These are phyloP conservation scores for Salix koriyanagi DNA, from an alignment of 345 rosid genomes.

Conservation along the genomic window DNA sequence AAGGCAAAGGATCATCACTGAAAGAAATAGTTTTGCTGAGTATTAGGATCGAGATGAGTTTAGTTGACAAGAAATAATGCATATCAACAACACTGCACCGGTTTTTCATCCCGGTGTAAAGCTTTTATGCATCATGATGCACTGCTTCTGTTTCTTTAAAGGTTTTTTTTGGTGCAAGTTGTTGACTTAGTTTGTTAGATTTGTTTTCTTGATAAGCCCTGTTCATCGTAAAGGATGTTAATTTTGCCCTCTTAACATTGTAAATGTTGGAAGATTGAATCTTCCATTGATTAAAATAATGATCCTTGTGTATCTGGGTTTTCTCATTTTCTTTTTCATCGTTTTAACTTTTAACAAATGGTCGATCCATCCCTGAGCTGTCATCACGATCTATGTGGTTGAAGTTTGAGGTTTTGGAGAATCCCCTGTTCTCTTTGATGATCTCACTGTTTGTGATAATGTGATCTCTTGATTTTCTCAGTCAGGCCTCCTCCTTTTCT, in stretches of 20 bases:
- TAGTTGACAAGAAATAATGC: conserved; percentile 34
- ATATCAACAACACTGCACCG: conserved; percentile 4
- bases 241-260: conserved; percentile 1
- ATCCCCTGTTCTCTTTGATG: background rate
- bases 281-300: conserved; percentile 17
- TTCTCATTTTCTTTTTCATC: background rate
- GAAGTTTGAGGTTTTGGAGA: background rate
- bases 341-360: background rate
- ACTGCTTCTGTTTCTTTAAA: background rate
- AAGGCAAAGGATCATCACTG: conserved; percentile 53
- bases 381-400: background rate
- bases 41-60: conserved; percentile 14
- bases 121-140: conserved; percentile 15
- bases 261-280: conserved; percentile 11
- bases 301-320: background rate
- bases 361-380: background rate
- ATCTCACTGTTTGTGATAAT: background rate
- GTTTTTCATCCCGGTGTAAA: conserved; percentile 13
- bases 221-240: background rate
- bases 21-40: conserved; percentile 16
- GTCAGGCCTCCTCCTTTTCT: background rate
- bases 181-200: background rate
- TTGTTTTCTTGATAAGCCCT: background rate
- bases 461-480: background rate
- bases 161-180: background rate